Base-by-base conservation (phyloP, 306 rosid species). In the Malus orientalis region DNA sequence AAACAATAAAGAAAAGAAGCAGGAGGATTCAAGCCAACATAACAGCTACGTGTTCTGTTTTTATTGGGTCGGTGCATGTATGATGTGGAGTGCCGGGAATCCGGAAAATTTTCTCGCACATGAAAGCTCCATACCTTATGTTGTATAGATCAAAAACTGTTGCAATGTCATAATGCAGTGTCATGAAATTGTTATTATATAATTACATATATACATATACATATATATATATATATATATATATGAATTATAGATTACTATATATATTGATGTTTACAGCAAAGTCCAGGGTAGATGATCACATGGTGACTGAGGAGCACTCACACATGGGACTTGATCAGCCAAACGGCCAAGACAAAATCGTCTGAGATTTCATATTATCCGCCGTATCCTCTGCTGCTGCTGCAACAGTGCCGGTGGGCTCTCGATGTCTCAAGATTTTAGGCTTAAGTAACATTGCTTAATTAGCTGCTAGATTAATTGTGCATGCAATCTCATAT, bases 221-320 rank as follows among this genome's bases (percentile, higher is more conserved):
- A 44, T 33, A 64, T 64, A 69, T 59, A 44, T 44, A 44, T 33
- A 64, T 64, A 69, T 59, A 44, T 44, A 27, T 3, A 30, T 30
- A 30, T 30, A 30, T 30, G 33, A 27, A 27, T 27, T 27, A 27
- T 27, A 27, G 33, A 30, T 30, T 54, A 33, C 13, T 33, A 11
- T 40, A 20, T 69, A 80, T 4, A 79, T 79, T 71, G 82, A 84
- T 54, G 82, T 74, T 80, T 67, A 81, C 86, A 75, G 70, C 81
- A 76, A 86, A 38, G 77, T 75, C 83, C 83, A 81, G 86, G 64
- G 75, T 75, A 76, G 85, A 76, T 80, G 38, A 27, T 81, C 96
- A 88, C 92, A 90, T 88, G 92, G 81, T 8, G 55, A 49, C 55
- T 0, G 55, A 15, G 55, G 20, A 49, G 55, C 55, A 49, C 55